Evolutionary conservation across 192 early-diverging fungal species (phyloP), one percentile per base, ranked within the genome.

Genomic region (Entomortierella beljakovae): DNA sequence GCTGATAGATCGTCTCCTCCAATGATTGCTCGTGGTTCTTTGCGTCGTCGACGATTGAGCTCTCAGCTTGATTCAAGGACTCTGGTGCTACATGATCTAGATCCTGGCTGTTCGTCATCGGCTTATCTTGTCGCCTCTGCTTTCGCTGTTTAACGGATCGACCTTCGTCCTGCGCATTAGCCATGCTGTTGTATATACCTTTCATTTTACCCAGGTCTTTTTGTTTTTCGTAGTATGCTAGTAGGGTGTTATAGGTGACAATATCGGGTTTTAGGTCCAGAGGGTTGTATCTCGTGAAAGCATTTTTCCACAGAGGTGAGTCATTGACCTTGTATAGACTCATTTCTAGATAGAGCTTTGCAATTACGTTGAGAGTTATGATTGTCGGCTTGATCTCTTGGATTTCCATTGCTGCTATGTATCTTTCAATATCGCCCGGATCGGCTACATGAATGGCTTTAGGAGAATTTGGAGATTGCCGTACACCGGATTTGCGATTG

Each of bases 271-370:
- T 23, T 18, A 79, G 62, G 18, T 25, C 28, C 3, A 54, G 57
- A 1, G 75, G 75, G 31, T 79, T 79, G 37, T 70, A 70, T n/a
- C 25, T 53, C 16, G n/a, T 57, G 54, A 79, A 79, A 6, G 62
- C 75, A 1, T 56, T 22, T 32, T 23, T 70, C 75, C 75, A 79
- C 0, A 20, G 4, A 8, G 75, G 75, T 5, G 75, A 56, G 6
- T 50, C 56, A 8, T 32, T n/a, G n/a, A 79, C 75, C 31, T 56
- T 69, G 40, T 79, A 65, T 26, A 65, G 67, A 6, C 48, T 31
- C 75, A 79, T 79, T 34, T 79, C 75, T 7, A 79, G 62, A 50
- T 70, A 70, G 33, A 79, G 51, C 26, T 79, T 79, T 29, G 49
- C 62, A 6, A 79, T 37, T 0, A 79, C 56, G 29, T 79, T 79